Conservation (phyloP, 805 yeast genomes). For the Candida glaebosa region DNA sequence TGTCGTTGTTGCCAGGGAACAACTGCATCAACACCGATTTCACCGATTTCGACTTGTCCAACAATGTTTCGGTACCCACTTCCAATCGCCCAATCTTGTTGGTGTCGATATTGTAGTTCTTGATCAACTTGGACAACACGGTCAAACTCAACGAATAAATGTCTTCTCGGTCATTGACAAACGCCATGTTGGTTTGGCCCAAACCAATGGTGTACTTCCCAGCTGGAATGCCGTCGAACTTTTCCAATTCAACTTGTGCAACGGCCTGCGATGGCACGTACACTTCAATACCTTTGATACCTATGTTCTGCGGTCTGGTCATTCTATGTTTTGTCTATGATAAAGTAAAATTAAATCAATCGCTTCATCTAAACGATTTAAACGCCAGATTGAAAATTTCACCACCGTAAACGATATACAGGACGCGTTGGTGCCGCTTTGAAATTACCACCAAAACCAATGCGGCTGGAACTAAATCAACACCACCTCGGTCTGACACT, state of each 20-base stretch:
- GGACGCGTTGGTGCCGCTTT: conserved; percentile 1
- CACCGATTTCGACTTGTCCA: conserved; percentile 96
- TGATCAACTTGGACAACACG: conserved; percentile 71
- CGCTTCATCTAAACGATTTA: neutral
- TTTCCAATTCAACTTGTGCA: conserved; percentile 84
- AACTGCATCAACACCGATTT: conserved; percentile 94
- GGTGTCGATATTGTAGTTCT: conserved; percentile 80
- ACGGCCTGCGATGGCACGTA: conserved; percentile 75
- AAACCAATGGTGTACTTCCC: conserved; percentile 98
- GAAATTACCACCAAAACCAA: neutral
- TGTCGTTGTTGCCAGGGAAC: conserved; percentile 80
- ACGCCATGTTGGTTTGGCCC: conserved; percentile 98
- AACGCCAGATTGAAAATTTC: conserved; percentile 3
- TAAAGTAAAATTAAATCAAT: conserved; percentile 1
- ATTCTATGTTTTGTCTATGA: conserved; percentile 8
- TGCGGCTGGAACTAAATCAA: conserved; percentile 2
- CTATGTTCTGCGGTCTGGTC: conserved; percentile 59
- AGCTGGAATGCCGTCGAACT: conserved; percentile 76
- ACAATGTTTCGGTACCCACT: conserved; percentile 96
- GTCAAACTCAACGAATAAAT: conserved; percentile 93
- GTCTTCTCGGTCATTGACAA: conserved; percentile 96
- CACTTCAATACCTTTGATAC: conserved; percentile 94
- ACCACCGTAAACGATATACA: conserved; percentile 3
- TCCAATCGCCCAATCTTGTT: conserved; percentile 86
- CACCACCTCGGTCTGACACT: no score